These are phyloP conservation scores for Sordariomycetes sp. DNA, from an alignment of 2,329 filamentous ascomycete genomes.

Conservation along the genomic window DNA sequence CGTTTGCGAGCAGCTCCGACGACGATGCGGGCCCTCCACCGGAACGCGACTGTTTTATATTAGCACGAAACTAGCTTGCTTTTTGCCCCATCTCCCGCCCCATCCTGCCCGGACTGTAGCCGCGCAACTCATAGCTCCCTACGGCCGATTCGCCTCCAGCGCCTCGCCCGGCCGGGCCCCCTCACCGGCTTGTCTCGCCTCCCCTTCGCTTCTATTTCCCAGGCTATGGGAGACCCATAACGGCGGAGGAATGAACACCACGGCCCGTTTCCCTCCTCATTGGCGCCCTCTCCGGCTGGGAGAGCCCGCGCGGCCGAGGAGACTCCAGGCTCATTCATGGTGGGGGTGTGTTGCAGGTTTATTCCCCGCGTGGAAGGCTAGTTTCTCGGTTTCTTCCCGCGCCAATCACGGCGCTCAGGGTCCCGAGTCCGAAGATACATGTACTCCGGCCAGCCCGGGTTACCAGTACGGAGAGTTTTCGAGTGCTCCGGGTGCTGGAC, in stretches of 20 bases:
- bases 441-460: no score
- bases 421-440: background rate
- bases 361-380: slow-evolving; percentile 11
- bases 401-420: slow-evolving; percentile 15
- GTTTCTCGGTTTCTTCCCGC: slow-evolving; percentile 15
- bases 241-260: no score
- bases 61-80: background rate
- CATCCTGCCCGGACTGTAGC: background rate
- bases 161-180: no score
- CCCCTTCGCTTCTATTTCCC: no score
- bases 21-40: background rate
- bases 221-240: no score
- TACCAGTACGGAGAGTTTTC: no score
- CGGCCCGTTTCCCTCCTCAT: no score
- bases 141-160: no score
- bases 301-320: background rate
- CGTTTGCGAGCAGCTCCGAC: background rate
- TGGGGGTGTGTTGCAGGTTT: background rate
- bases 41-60: background rate
- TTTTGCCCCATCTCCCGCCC: background rate
- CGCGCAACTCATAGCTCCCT: background rate
- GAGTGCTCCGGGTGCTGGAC: no score
- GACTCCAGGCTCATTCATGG: background rate
- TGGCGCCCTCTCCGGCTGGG: no score
- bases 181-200: no score